Percentiles rank a stretch among this genome's conserved stretches.
Evolutionary conservation across 2,329 filamentous ascomycete species (phyloP).

Genomic region (Decorospora gaudefroyi): DNA sequence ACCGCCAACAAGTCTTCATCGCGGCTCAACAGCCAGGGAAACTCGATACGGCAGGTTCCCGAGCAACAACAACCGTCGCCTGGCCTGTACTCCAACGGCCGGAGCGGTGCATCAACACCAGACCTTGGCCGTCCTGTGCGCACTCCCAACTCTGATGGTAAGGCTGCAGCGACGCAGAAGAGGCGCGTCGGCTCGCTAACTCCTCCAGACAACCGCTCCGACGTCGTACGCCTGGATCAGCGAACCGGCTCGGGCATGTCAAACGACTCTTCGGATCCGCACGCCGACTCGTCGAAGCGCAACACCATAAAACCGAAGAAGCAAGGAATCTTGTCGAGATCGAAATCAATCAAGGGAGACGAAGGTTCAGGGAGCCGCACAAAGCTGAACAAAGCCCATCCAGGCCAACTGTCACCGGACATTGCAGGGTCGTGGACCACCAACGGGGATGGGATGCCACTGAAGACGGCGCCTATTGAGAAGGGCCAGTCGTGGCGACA

Average conservation of each 20-base stretch:
- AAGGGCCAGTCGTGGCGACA: conserved; percentile 70
- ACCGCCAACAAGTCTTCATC: conserved; percentile 54
- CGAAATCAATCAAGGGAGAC: conserved; percentile 53
- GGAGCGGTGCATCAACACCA: conserved; percentile 54
- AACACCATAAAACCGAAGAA: conserved; percentile 41
- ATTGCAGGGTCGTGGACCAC: conserved; percentile 36
- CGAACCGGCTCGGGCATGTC: conserved; percentile 39
- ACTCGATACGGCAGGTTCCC: conserved; percentile 40
- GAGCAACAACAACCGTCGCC: conserved; percentile 42
- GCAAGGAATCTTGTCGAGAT: conserved; percentile 47
- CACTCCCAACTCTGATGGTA: conserved; percentile 47
- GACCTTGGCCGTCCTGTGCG: conserved; percentile 50
- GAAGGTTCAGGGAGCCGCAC: conserved; percentile 33
- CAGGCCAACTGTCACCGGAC: conserved; percentile 39
- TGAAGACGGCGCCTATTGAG: conserved; percentile 67
- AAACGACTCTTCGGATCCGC: conserved; percentile 28
- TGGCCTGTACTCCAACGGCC: conserved; percentile 49
- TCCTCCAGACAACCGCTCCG: conserved; percentile 39
- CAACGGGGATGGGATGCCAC: conserved; percentile 50
- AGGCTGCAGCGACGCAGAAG: conserved; percentile 1
- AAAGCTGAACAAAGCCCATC: conserved; percentile 43
- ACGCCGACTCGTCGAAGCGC: conserved; percentile 30
- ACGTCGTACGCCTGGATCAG: conserved; percentile 36
- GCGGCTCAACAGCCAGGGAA: conserved; percentile 47
- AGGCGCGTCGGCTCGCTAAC: conserved; percentile 9